Percentiles rank a stretch among this genome's conserved stretches.
Evolutionary conservation across 2,329 filamentous ascomycete genomes (phyloP).

Genomic region (Monilinia fructigena): DNA sequence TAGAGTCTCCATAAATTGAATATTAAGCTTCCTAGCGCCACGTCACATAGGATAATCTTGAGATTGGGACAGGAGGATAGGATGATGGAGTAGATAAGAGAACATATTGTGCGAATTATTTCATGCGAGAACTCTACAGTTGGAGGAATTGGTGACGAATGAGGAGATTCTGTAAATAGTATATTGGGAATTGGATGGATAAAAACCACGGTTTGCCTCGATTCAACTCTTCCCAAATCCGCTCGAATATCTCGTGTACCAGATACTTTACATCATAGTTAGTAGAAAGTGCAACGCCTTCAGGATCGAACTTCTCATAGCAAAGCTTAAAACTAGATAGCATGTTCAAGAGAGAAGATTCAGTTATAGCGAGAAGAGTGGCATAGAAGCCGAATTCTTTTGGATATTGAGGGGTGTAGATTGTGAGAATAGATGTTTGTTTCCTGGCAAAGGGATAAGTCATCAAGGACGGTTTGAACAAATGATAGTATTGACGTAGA

Average conservation of each 20-base stretch:
- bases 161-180: too few relatives aligned
- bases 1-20: too few relatives aligned
- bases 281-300: slow-evolving; percentile 12
- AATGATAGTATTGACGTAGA: slow-evolving; percentile 19
- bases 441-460: not conserved
- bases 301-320: not conserved
- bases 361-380: slow-evolving; percentile 6
- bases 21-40: too few relatives aligned
- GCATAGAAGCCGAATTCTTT: slow-evolving; percentile 16
- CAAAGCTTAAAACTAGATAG: slow-evolving; percentile 5
- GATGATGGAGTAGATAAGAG: slow-evolving; percentile 43
- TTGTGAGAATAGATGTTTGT: slow-evolving; percentile 12
- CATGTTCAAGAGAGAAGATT: not conserved
- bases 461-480: not conserved
- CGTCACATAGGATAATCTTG: slow-evolving; percentile 48
- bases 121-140: slow-evolving; percentile 50
- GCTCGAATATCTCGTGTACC: slow-evolving; percentile 1
- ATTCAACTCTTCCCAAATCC: slow-evolving; percentile 17
- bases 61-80: slow-evolving; percentile 39
- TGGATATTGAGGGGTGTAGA: slow-evolving; percentile 7
- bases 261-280: slow-evolving; percentile 17
- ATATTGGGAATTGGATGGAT: slow-evolving; percentile 5
- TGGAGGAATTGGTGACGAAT: slow-evolving; percentile 38
- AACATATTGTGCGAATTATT: slow-evolving; percentile 46
- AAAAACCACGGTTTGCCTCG: slow-evolving; percentile 5